Evolutionary conservation across 345 rosid species (phyloP).

Genomic region (Erysimum cheiranthoides): DNA sequence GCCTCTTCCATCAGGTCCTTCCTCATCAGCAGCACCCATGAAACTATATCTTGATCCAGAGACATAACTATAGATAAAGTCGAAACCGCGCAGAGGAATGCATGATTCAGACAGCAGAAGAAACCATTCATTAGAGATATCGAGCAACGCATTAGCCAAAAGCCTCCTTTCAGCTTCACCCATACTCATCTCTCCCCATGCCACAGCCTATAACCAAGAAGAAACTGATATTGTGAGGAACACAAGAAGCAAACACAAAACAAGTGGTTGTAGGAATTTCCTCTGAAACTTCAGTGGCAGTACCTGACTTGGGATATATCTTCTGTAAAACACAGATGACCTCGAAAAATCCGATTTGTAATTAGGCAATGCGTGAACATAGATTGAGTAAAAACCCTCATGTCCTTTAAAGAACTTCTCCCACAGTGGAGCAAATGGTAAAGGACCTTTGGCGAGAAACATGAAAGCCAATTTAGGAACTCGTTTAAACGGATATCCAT

Average conservation of each 20-base stretch:
- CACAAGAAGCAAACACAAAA: slow-evolving; percentile 19
- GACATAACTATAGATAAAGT: slow-evolving; percentile 65
- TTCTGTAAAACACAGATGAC: slow-evolving; percentile 70
- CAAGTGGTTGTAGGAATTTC: not conserved
- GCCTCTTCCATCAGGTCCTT: slow-evolving; percentile 82
- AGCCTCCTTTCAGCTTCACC: slow-evolving; percentile 95
- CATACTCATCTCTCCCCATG: slow-evolving; percentile 97
- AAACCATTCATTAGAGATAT: slow-evolving; percentile 89
- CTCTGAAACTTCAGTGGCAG: slow-evolving; percentile 11
- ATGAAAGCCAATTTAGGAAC: slow-evolving; percentile 91
- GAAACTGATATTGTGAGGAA: slow-evolving; percentile 12
- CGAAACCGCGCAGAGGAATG: slow-evolving; percentile 80
- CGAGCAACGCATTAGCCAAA: slow-evolving; percentile 85
- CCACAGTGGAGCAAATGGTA: slow-evolving; percentile 94
- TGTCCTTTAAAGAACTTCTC: slow-evolving; percentile 81
- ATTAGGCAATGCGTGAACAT: slow-evolving; percentile 75
- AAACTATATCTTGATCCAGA: slow-evolving; percentile 70
- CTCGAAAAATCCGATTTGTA: slow-evolving; percentile 56
- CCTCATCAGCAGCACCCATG: slow-evolving; percentile 80
- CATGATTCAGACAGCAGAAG: slow-evolving; percentile 87
- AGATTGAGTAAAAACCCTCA: slow-evolving; percentile 66
- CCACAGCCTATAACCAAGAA: slow-evolving; percentile 57
- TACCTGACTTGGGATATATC: slow-evolving; percentile 98
- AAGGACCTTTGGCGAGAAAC: slow-evolving; percentile 88
- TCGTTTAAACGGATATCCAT: slow-evolving; percentile 66